These are phyloP conservation scores for Hanseniaspora hatyaiensis DNA, from an alignment of 805 yeast species.

Conservation along the genomic window DNA sequence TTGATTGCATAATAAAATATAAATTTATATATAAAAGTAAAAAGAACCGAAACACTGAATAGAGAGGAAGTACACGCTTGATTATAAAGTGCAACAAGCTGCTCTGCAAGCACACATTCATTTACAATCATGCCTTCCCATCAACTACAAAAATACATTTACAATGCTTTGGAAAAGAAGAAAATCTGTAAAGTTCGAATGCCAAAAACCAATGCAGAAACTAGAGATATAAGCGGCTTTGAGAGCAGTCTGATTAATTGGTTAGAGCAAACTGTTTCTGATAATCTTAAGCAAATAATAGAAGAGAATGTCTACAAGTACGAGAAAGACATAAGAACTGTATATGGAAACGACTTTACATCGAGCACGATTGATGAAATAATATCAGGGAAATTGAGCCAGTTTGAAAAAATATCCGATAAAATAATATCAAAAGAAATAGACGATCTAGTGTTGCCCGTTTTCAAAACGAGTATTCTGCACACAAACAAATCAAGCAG, in stretches of 20 bases:
- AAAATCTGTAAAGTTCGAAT: conserved; percentile 13
- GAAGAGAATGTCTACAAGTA: background rate
- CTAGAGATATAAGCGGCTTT: conserved; percentile 2
- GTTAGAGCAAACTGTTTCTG: background rate
- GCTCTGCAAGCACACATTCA: too few relatives aligned
- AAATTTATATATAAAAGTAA: too few relatives aligned
- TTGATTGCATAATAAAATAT: too few relatives aligned
- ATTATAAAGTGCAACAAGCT: too few relatives aligned
- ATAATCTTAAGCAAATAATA: background rate
- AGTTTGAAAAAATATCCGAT: background rate
- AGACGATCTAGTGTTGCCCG: conserved; percentile 9
- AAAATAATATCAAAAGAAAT: conserved; percentile 4
- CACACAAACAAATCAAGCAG: conserved; percentile 1
- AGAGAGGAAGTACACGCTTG: too few relatives aligned
- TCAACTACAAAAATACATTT: conserved; percentile 4
- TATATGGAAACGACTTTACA: conserved; percentile 1
- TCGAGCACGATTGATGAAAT: background rate
- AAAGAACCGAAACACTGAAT: too few relatives aligned
- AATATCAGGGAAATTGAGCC: background rate
- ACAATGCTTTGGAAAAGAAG: conserved; percentile 11
- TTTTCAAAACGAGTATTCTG: conserved; percentile 6
- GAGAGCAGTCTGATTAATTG: background rate
- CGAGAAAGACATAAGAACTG: conserved; percentile 2
- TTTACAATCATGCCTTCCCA: conserved; percentile 9
- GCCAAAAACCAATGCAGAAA: conserved; percentile 6